Evolutionary conservation across 495 filamentous ascomycete species (phyloP).

Genomic region (Penicillium argentinense): DNA sequence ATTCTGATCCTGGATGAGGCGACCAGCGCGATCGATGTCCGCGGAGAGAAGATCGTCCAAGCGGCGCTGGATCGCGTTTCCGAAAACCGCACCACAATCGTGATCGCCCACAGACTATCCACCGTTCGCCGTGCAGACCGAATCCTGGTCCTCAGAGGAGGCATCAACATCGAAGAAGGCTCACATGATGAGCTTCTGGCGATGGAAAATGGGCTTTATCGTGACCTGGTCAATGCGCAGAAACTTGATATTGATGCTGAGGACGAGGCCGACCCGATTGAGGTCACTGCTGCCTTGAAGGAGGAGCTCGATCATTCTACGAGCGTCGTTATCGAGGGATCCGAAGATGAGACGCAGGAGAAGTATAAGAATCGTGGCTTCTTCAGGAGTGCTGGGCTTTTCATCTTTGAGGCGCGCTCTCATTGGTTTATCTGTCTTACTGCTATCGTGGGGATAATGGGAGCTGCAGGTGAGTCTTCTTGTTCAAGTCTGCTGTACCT

Average conservation of each 20-base stretch:
- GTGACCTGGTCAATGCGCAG: conserved; percentile 39
- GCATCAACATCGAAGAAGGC: conserved; percentile 49
- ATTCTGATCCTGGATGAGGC: conserved; percentile 67
- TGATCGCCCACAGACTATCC: conserved; percentile 58
- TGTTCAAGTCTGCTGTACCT: conserved; percentile 19
- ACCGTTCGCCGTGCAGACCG: conserved; percentile 54
- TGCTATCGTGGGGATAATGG: conserved; percentile 4
- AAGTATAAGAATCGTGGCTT: not conserved
- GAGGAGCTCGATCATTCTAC: not conserved
- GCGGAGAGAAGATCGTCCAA: conserved; percentile 48
- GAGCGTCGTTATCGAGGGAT: not conserved
- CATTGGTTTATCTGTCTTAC: not conserved
- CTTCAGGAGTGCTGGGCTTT: not conserved
- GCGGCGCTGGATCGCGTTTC: conserved; percentile 43
- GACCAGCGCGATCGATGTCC: conserved; percentile 52
- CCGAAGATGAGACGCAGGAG: not conserved
- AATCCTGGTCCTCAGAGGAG: conserved; percentile 53
- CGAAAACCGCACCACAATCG: conserved; percentile 38
- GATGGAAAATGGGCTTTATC: conserved; percentile 44
- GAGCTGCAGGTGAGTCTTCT: conserved; percentile 48
- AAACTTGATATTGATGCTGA: conserved; percentile 16
- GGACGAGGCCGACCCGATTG: conserved; percentile 30
- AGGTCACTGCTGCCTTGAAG: conserved; percentile 39
- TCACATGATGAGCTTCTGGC: conserved; percentile 43
- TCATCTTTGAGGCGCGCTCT: not conserved